Percentiles rank a stretch among this genome's conserved stretches.
Conservation (phyloP, 2,329 filamentous ascomycete species). For the Pseudocercospora crystallina region DNA sequence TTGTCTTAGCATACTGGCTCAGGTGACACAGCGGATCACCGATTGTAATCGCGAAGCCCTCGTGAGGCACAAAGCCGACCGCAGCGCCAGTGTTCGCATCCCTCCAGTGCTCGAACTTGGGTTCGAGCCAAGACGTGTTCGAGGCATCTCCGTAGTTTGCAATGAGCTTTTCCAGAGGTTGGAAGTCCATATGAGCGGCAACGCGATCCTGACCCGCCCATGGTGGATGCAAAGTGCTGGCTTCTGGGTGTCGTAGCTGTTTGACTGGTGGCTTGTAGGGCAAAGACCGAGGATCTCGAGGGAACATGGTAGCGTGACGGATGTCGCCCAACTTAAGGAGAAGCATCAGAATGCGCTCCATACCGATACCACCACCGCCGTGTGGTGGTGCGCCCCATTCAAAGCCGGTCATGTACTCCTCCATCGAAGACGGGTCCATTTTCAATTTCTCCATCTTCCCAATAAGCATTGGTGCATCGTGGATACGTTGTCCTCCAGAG, state of each 20-base stretch:
- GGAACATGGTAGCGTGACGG: constrained; percentile 81
- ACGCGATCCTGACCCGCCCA: constrained; percentile 57
- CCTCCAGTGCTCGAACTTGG: constrained; percentile 84
- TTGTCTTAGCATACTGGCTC: constrained; percentile 71
- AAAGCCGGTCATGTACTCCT: constrained; percentile 86
- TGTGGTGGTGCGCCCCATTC: constrained; percentile 86
- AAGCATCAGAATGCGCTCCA: constrained; percentile 85
- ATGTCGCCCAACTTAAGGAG: constrained; percentile 86
- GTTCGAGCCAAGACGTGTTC: constrained; percentile 91
- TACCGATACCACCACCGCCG: constrained; percentile 82
- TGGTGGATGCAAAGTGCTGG: constrained; percentile 72
- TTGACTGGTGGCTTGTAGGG: constrained; percentile 64
- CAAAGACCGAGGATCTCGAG: constrained; percentile 83
- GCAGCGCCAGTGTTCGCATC: constrained; percentile 77
- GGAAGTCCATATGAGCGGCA: constrained; percentile 56
- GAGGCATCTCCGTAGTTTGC: constrained; percentile 94
- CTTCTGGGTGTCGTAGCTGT: constrained; percentile 78
- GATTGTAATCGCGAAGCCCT: constrained; percentile 78
- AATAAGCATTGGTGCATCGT: constrained; percentile 72
- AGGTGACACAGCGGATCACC: constrained; percentile 84
- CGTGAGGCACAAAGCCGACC: constrained; percentile 75
- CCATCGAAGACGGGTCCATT: constrained; percentile 78
- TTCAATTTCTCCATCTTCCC: constrained; percentile 74
- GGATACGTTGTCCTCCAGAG: constrained; percentile 89
- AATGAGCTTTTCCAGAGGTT: constrained; percentile 80